Percentiles rank a stretch among this genome's conserved stretches.
phyloP scores from a whole-genome alignment of 73 alveolate species.

The Effrenium voratum region DNA sequence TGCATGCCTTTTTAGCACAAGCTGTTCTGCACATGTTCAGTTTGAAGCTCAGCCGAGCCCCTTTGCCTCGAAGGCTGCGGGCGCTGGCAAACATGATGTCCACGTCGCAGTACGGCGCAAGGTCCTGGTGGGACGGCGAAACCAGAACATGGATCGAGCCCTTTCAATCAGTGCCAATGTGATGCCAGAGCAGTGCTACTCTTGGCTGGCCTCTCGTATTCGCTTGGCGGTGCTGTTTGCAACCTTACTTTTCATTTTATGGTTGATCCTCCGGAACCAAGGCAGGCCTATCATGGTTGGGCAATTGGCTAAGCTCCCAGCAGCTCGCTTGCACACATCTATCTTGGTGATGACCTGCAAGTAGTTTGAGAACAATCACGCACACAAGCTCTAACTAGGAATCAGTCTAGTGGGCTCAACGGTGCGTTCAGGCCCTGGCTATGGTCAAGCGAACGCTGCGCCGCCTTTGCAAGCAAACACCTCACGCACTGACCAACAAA shows the following conservation, averaged over 20 bases:
- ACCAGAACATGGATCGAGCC: background rate
- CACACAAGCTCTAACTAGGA: too few relatives aligned
- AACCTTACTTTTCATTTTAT: background rate
- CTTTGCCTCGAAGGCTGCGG: conserved; percentile 34
- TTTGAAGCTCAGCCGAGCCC: too few relatives aligned
- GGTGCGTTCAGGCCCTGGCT: background rate
- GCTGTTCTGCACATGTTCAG: too few relatives aligned
- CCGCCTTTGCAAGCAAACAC: background rate
- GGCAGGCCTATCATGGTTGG: background rate
- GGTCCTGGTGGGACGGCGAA: background rate
- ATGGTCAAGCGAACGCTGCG: conserved; percentile 4
- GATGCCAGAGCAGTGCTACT: too few relatives aligned
- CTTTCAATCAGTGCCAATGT: background rate
- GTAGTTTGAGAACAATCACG: too few relatives aligned
- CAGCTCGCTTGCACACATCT: background rate
- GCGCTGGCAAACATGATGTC: conserved; percentile 77
- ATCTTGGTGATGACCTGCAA: conserved; percentile 58
- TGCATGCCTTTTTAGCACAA: too few relatives aligned
- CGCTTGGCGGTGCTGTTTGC: conserved; percentile 73
- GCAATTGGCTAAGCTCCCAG: background rate
- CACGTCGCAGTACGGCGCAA: conserved; percentile 56
- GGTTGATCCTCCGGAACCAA: background rate
- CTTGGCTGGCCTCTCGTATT: conserved; percentile 22
- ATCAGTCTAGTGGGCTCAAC: too few relatives aligned
- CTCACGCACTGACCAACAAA: background rate